Evolutionary conservation across 352 stramenopile species (phyloP).

Genomic region (Saprolegnia diclina): DNA sequence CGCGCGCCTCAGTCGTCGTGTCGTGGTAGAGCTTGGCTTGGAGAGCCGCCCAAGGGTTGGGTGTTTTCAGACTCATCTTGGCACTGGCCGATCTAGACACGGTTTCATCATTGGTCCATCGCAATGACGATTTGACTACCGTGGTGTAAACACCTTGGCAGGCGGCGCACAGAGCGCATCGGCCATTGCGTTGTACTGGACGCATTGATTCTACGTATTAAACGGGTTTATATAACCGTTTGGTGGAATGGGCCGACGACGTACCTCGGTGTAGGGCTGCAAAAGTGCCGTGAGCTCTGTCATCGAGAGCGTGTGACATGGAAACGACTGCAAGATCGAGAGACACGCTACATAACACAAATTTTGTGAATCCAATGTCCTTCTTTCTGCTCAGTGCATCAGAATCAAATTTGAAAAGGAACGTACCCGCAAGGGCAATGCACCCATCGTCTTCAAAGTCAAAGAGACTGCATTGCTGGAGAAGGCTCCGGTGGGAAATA

Average conservation of each 20-base stretch:
- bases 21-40: constrained; percentile 1
- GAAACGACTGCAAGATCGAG: not conserved
- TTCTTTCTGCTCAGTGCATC: no score
- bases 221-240: no score
- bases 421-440: not conserved
- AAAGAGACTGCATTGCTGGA: constrained; percentile 9
- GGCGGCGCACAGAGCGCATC: no score
- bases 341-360: not conserved
- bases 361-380: no score
- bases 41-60: constrained; percentile 2
- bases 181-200: no score
- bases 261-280: not conserved
- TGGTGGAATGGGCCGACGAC: no score
- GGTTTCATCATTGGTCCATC: no score
- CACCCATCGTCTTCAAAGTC: constrained; percentile 5
- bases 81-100: no score
- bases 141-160: no score
- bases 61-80: not conserved
- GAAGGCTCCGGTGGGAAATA: not conserved
- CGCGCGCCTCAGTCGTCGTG: not conserved
- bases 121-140: no score
- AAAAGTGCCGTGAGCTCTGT: not conserved
- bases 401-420: not conserved
- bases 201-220: no score
- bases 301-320: not conserved